Base-by-base conservation (phyloP, 352 stramenopile species). In the Globisporangium cylindrosporum region DNA sequence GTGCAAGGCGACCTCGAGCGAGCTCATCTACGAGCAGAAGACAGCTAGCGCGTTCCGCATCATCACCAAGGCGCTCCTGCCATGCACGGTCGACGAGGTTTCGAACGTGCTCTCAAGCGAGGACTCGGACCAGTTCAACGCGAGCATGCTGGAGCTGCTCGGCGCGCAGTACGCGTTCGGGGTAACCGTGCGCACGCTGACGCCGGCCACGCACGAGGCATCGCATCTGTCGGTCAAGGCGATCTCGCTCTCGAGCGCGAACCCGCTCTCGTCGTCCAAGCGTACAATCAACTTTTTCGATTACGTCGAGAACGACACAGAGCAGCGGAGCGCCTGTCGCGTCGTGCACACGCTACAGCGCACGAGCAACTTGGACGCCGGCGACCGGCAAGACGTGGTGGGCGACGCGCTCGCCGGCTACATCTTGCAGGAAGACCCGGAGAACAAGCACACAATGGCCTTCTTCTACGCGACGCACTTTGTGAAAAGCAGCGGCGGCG, bases 81-180 rank as follows among this genome's bases (percentile, higher is more conserved):
- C 68, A 14, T 75, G 72, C 60, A 75, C 64, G 5, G 65, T 64
- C 22, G 49, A 65, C 49, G 72, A 77, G 57, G 15, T 77, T 49
- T 62, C 59, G 2, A 51, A 68, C 22, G 65, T 70, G 29, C 41
- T 77, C 9, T 74, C 68, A 15, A 41, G 49, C 27, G 65, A 66
- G 25, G 54, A 75, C 61, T 64, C 70, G 25, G 72, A 77, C 57
- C 64, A 68, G 48, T 75, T 70, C 63, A 77, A 77, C 64, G 68
- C 72, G 22, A 73, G 64, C 32, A 77, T 77, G 72, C 27, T 77
- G 32, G 68, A 72, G 41, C 54, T 77, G 29, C 68, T 70, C 24
- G 72, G 72, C 5, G 8, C 41, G 0, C 43, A 68, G 22, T 77
- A 59, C 56, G 60, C 58, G 29, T 77, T 68, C 51, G 68, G 72